Conservation (phyloP, 2,329 filamentous ascomycete species). For the Phyllosticta capitalensis region DNA sequence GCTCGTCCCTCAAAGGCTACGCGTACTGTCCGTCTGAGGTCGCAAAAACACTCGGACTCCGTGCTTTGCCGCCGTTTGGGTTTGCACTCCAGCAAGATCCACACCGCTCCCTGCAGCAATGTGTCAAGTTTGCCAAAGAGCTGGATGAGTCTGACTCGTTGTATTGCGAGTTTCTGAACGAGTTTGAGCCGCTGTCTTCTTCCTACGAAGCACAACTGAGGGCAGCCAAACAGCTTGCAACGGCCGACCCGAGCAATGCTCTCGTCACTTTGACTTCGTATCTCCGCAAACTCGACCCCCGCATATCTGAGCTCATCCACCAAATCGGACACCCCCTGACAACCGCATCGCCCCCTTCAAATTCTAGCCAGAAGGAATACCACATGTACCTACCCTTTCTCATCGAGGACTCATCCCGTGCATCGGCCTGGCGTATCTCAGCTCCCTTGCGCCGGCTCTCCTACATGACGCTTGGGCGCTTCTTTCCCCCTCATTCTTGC, state of each 20-base stretch:
- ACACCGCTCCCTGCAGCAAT: conserved; percentile 20
- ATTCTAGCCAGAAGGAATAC: not conserved
- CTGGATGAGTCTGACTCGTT: conserved; percentile 14
- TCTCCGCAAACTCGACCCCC: conserved; percentile 23
- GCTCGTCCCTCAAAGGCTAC: conserved; percentile 16
- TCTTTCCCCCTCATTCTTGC: not conserved
- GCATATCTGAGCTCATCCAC: conserved; percentile 24
- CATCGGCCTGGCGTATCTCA: conserved; percentile 35
- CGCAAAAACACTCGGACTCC: conserved; percentile 36
- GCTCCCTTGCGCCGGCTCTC: conserved; percentile 26
- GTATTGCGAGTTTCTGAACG: conserved; percentile 23
- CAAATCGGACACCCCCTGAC: conserved; percentile 16
- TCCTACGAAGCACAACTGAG: conserved; percentile 15
- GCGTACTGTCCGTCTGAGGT: conserved; percentile 36
- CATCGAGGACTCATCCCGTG: conserved; percentile 36
- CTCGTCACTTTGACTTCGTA: not conserved
- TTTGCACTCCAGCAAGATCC: conserved; percentile 29
- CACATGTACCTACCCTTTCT: conserved; percentile 56
- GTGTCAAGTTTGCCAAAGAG: conserved; percentile 18
- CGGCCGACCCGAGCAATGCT: not conserved
- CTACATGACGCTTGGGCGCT: conserved; percentile 28
- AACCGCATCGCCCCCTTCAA: conserved; percentile 20
- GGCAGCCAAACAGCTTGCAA: not conserved
- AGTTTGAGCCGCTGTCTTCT: conserved; percentile 19
- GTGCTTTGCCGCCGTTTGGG: conserved; percentile 30